Conservation (phyloP, 129 eudicot genomes). For the Artemisia annua region DNA sequence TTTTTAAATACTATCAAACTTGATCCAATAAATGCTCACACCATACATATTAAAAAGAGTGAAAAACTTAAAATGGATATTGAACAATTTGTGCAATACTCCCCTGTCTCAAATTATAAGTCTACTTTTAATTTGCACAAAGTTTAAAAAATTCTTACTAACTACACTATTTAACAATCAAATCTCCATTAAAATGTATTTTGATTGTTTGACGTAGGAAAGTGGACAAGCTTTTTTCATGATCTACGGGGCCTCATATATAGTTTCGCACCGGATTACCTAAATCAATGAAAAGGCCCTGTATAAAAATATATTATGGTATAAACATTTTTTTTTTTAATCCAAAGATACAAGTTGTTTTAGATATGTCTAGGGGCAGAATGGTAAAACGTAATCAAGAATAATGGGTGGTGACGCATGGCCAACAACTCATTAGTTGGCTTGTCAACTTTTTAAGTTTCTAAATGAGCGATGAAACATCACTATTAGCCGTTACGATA, state of each 20-base stretch:
- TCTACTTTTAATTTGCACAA: too few relatives aligned
- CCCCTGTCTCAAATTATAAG: too few relatives aligned
- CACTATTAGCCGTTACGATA: slow-evolving; percentile 40
- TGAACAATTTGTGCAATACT: not conserved
- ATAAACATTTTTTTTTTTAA: too few relatives aligned
- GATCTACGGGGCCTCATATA: not conserved
- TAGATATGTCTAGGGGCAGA: slow-evolving; percentile 18
- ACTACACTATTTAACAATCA: too few relatives aligned
- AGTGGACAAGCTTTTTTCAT: too few relatives aligned
- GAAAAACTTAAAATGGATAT: not conserved
- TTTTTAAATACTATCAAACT: not conserved
- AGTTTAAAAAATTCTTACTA: too few relatives aligned
- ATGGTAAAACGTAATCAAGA: slow-evolving; percentile 13
- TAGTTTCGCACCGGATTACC: too few relatives aligned
- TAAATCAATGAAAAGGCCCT: too few relatives aligned
- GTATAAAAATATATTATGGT: too few relatives aligned
- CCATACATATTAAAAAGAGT: not conserved
- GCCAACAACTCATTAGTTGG: slow-evolving; percentile 40
- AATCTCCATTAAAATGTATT: too few relatives aligned
- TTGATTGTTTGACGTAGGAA: too few relatives aligned
- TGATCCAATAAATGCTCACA: not conserved
- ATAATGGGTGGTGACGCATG: slow-evolving; percentile 35
- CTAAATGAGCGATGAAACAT: slow-evolving; percentile 36
- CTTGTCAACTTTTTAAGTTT: slow-evolving; percentile 39
- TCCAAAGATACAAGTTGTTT: not conserved